Base-by-base conservation (phyloP, 768 basidiomycete species). In the Lentinus brumalis region DNA sequence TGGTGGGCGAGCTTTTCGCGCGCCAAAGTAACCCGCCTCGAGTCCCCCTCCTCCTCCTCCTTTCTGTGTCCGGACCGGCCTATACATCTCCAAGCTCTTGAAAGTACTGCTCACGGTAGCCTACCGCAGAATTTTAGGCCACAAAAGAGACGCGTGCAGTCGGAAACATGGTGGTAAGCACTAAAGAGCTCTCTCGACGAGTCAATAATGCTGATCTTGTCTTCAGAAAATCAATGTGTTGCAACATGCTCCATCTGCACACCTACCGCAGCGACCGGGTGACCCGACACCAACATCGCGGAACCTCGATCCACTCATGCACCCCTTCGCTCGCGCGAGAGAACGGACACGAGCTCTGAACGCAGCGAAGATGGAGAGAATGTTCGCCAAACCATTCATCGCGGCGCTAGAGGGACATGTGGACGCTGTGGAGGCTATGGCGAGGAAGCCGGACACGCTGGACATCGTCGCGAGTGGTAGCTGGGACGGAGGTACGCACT, bases 311-410 rank as follows among this genome's bases (percentile, higher is more conserved):
- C 95, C 96, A 0, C 78, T 94, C n/a, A 87, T 94, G 75, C 97
- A 99, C 70, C 97, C 97, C 3, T 98, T 99, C 73, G 83, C 95
- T 0, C 88, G 91, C 21, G 91, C 94, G 5, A 79, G 97, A 53
- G 97, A 99, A 77, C 92, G 96, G 39, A 95, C 86, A 18, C 87
- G 97, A 60, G 97, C 97, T 2, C 73, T 98, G 49, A 96, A 95
- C 64, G 97, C 97, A 2, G 91, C 90, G 14, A 99, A 99, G 78
- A 92, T 99, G 83, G 96, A 98, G 53, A 81, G 92, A 60, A 93
- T 99, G 77, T 98, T 98, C 71, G 88, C 97, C n/a, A 98, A 97
- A 69, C 97, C 97, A 0, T 98, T 98, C 69, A 80, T 99, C 15
- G 92, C 85, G 40, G 83, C 86, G 54, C 73, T 99, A 51, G 96